Conservation (phyloP, 1,284 basidiomycete species). For the Singerocomus inundabilis region DNA sequence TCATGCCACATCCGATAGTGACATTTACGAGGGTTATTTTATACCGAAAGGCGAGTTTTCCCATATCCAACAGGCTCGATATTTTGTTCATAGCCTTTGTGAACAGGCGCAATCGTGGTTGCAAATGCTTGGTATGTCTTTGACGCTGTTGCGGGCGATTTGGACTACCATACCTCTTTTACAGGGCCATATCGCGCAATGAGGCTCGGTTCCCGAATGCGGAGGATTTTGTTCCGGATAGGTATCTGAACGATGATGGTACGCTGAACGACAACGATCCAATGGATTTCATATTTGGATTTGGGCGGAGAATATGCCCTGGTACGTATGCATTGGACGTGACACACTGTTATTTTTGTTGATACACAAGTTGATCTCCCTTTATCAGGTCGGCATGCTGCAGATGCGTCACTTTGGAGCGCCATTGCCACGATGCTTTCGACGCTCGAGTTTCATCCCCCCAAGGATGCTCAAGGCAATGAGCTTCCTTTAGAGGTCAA, state of each 20-base stretch:
- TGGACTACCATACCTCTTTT: too few relatives aligned
- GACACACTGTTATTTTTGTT: too few relatives aligned
- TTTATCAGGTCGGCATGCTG: slow-evolving; percentile 6
- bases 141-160: too few relatives aligned
- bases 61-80: background rate
- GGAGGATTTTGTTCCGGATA: slow-evolving; percentile 17
- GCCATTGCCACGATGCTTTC: slow-evolving; percentile 14
- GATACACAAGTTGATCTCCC: too few relatives aligned
- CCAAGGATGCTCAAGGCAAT: slow-evolving; percentile 5
- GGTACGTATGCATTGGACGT: slow-evolving; percentile 9
- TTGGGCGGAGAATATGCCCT: slow-evolving; percentile 21
- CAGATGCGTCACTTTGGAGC: slow-evolving; percentile 11
- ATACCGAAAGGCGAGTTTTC: slow-evolving; percentile 15
- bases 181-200: slow-evolving; percentile 24
- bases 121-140: slow-evolving; percentile 18
- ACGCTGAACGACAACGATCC: slow-evolving; percentile 14
- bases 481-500: background rate
- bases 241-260: slow-evolving; percentile 13
- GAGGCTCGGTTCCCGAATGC: slow-evolving; percentile 19
- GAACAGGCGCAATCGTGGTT: slow-evolving; percentile 14
- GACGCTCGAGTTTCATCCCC: slow-evolving; percentile 7
- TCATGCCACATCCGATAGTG: slow-evolving; percentile 14
- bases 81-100: background rate
- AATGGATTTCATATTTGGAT: slow-evolving; percentile 18
- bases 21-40: slow-evolving; percentile 21